phyloP scores from a whole-genome alignment of 1,284 basidiomycete species.

The Pseudozyma sp. region DNA sequence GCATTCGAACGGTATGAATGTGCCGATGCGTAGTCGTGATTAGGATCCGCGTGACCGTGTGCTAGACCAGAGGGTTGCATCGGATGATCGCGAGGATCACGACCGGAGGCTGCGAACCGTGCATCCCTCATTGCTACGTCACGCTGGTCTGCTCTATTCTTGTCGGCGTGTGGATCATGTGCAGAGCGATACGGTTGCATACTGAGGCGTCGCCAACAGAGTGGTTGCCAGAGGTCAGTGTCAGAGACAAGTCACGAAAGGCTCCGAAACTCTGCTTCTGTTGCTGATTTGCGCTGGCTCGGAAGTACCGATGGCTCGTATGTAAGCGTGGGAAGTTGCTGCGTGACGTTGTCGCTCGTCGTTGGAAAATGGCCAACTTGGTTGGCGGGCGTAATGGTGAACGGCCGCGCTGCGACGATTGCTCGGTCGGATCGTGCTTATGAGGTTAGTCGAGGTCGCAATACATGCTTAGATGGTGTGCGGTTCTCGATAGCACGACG shows the following conservation, averaged over 20 bases:
- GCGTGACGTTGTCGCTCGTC: too few relatives aligned
- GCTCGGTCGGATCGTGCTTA: too few relatives aligned
- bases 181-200: slow-evolving; percentile 26
- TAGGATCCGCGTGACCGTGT: slow-evolving; percentile 17
- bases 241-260: slow-evolving; percentile 7
- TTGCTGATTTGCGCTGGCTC: not conserved
- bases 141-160: slow-evolving; percentile 13
- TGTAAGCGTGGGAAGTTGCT: too few relatives aligned
- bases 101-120: not conserved
- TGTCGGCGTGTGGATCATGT: slow-evolving; percentile 14
- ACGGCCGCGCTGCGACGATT: too few relatives aligned
- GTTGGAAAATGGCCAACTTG: not conserved
- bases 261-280: not conserved
- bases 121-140: slow-evolving; percentile 13
- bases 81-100: slow-evolving; percentile 15
- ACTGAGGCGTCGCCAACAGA: not conserved
- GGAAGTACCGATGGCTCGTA: not conserved
- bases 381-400: not conserved
- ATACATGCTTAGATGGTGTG: too few relatives aligned
- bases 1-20: not conserved
- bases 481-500: too few relatives aligned
- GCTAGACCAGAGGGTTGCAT: slow-evolving; percentile 29
- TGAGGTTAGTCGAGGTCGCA: too few relatives aligned
- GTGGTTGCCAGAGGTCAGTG: not conserved
- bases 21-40: slow-evolving; percentile 5